Conservation (phyloP, 2,329 filamentous ascomycete species). For the Xylariaceae sp. region DNA sequence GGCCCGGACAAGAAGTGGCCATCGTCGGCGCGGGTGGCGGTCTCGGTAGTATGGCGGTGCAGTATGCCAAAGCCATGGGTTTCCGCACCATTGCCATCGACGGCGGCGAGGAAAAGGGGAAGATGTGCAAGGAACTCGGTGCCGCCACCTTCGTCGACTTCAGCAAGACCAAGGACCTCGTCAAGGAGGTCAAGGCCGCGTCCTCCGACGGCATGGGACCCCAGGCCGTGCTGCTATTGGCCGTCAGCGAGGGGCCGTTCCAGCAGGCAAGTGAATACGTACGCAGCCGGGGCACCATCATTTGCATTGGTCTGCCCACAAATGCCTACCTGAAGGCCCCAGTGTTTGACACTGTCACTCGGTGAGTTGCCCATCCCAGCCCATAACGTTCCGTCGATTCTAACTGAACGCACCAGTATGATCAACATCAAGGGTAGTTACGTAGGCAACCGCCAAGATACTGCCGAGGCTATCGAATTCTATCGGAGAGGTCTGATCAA, state of each 20-base stretch:
- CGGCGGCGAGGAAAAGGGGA: constrained; percentile 73
- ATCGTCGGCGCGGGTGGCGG: constrained; percentile 85
- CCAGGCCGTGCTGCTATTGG: constrained; percentile 81
- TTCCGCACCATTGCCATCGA: constrained; percentile 78
- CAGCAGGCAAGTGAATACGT: constrained; percentile 90
- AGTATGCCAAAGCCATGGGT: constrained; percentile 91
- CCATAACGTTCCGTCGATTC: not conserved
- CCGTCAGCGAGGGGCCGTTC: constrained; percentile 87
- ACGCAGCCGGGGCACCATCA: constrained; percentile 73
- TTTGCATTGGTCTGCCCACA: constrained; percentile 86
- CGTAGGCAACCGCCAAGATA: constrained; percentile 88
- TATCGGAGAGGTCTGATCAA: constrained; percentile 80
- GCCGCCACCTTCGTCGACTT: constrained; percentile 78
- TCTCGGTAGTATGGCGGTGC: constrained; percentile 69
- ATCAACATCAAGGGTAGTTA: constrained; percentile 90
- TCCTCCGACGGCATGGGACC: constrained; percentile 79
- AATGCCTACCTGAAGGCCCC: constrained; percentile 75
- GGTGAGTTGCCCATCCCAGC: constrained; percentile 11
- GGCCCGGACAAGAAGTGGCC: constrained; percentile 73
- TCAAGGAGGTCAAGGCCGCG: constrained; percentile 77
- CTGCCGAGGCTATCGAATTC: constrained; percentile 86
- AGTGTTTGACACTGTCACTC: constrained; percentile 82
- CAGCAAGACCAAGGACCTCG: constrained; percentile 66
- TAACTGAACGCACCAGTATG: constrained; percentile 54
- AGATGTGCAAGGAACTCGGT: constrained; percentile 66